A percentile compares a stretch with the other conserved stretches of the same genome.
Evolutionary conservation across 2,329 filamentous ascomycete species (phyloP).

Genomic region (Diaporthe caulivora): DNA sequence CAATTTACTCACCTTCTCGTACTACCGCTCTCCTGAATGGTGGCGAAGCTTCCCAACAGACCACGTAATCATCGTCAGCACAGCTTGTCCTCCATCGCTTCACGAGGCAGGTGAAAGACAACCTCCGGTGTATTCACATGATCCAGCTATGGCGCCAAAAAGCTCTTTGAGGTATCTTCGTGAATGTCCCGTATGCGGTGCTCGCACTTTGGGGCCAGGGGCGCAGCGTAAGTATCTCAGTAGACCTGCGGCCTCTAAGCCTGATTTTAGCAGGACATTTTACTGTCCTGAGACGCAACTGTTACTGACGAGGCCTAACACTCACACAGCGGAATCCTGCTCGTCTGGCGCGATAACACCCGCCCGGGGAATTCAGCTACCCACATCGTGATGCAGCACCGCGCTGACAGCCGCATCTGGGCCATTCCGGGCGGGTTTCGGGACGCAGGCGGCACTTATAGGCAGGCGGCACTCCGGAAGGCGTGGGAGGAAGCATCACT

Average conservation of each 20-base stretch:
- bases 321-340: background rate
- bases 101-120: background rate
- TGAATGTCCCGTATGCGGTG: background rate
- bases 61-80: background rate
- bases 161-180: background rate
- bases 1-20: background rate
- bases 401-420: background rate
- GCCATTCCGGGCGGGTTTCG: conserved; percentile 18
- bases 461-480: conserved; percentile 22
- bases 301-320: background rate
- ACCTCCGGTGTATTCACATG: background rate
- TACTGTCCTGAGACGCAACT: background rate
- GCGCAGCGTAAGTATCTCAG: conserved; percentile 1
- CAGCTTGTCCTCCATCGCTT: background rate
- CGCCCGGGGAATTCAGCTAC: background rate
- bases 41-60: background rate
- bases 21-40: background rate
- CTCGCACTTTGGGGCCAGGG: background rate
- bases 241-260: background rate
- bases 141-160: background rate
- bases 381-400: conserved; percentile 22
- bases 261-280: background rate
- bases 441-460: background rate
- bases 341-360: background rate
- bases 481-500: conserved; percentile 23